Base-by-base conservation (phyloP, 768 basidiomycete species). In the Rhodotorula graminis region DNA sequence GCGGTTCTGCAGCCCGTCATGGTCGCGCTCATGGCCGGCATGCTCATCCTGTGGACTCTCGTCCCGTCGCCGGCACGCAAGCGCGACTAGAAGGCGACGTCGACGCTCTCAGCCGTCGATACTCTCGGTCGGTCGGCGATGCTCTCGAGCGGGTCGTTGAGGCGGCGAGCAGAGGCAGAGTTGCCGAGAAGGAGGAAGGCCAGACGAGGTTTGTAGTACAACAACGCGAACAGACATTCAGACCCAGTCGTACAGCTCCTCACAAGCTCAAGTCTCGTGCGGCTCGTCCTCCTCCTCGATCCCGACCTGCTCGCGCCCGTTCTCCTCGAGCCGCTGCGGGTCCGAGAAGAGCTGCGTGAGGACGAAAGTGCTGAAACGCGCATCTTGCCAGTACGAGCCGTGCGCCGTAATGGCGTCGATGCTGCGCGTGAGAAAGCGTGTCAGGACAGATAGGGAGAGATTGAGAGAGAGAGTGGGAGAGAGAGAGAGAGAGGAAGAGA, bases 291-390 rank as follows among this genome's bases (percentile, higher is more conserved):
- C 71, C 31, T 64, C 66, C 25, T 61, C 68, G 44, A 63, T 59
- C 7, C 74, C 74, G 37, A 75, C 31, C 49, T 72, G 61, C 47
- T 75, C 68, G 8, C 74, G 52, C 6, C 69, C 75, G 16, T 65
- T 63, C 42, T 50, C 37, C 67, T 72, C 68, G 60, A 76, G 63
- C 8, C 70, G 58, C 7, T 40, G 49, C 8, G 64, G 50, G 15
- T 62, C 63, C 1, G 75, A 21, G 42, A 76, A 76, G 37, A 76
- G 60, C 29, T 73, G 69, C 3, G 69, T 47, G 15, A 76, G 63
- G 29, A 70, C 52, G 56, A 76, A 76, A 0, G 75, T 73, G 5
- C 53, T 53, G 69, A 76, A 76, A 0, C 71, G 58, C 0, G 19
- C 57, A 42, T 76, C 75, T 53, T 46, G 23, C 64, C 60, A 61